phyloP scores from a whole-genome alignment of 2,329 filamentous ascomycete species.

The Pestalotiopsis fici region DNA sequence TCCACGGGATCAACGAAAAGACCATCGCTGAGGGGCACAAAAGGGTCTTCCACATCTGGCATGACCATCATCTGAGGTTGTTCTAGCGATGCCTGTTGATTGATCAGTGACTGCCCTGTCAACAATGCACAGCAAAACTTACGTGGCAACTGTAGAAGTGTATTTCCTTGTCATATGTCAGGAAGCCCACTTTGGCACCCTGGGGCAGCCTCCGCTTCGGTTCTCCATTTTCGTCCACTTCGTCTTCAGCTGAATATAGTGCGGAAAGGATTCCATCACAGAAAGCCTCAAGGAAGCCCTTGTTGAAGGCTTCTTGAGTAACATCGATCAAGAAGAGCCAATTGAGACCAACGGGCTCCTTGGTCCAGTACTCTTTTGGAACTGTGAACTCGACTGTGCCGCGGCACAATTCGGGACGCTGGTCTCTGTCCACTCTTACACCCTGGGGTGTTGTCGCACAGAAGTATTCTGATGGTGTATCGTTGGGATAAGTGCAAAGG shows the following conservation, averaged over 20 bases:
- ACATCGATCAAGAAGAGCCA: constrained; percentile 94
- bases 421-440: constrained; percentile 81
- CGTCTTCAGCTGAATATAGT: constrained; percentile 71
- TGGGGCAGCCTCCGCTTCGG: constrained; percentile 64
- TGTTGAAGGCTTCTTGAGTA: constrained; percentile 86
- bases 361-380: constrained; percentile 98
- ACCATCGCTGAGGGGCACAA: constrained; percentile 87
- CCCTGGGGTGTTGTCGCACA: constrained; percentile 86
- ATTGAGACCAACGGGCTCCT: constrained; percentile 83
- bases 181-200: constrained; percentile 87
- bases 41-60: constrained; percentile 95
- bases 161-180: constrained; percentile 94
- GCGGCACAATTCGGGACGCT: constrained; percentile 84
- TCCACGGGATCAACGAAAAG: constrained; percentile 94
- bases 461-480: constrained; percentile 90
- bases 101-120: constrained; percentile 9
- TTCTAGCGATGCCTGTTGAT: constrained; percentile 66
- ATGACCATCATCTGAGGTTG: constrained; percentile 98
- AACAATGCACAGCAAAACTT: constrained; percentile 38
- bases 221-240: constrained; percentile 55
- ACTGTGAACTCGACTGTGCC: constrained; percentile 97
- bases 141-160: constrained; percentile 96
- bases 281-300: constrained; percentile 86
- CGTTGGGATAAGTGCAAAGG: constrained; percentile 96
- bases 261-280: constrained; percentile 86